A percentile compares a stretch with the other conserved stretches of the same genome.
phyloP scores from a whole-genome alignment of 352 stramenopile species.

The Phytopythium chamaehyphon region DNA sequence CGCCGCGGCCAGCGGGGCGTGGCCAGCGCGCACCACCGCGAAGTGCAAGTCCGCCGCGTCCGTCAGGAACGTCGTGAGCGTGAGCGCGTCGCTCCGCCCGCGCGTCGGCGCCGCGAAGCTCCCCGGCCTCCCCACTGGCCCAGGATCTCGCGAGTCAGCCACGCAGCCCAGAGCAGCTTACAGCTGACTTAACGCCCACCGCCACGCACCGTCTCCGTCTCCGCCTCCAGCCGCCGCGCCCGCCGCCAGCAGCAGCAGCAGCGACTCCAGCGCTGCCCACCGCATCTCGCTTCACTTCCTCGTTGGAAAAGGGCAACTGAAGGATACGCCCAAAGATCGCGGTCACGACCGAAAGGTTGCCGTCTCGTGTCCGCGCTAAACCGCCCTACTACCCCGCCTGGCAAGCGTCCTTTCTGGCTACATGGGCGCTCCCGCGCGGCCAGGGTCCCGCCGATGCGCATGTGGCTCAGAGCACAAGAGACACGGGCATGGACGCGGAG shows the following conservation, averaged over 20 bases:
- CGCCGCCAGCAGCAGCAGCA: constrained; percentile 5
- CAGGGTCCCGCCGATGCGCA: no score
- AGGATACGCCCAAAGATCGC: no score
- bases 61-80: constrained; percentile 70
- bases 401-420: no score
- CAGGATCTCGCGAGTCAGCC: neutral
- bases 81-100: constrained; percentile 41
- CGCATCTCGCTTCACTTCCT: neutral
- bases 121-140: constrained; percentile 16
- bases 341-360: no score
- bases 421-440: no score
- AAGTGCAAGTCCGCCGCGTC: constrained; percentile 72
- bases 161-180: no score
- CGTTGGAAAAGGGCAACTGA: no score
- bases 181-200: no score
- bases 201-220: no score
- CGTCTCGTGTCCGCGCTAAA: no score
- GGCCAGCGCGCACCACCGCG: constrained; percentile 38
- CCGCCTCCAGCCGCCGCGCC: neutral
- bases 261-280: neutral
- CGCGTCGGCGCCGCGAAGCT: constrained; percentile 50
- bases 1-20: constrained; percentile 29
- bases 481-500: neutral
- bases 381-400: no score
- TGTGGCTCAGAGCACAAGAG: no score